These are phyloP conservation scores for Lactarius tabidus DNA, from an alignment of 768 basidiomycete species.

Conservation along the genomic window DNA sequence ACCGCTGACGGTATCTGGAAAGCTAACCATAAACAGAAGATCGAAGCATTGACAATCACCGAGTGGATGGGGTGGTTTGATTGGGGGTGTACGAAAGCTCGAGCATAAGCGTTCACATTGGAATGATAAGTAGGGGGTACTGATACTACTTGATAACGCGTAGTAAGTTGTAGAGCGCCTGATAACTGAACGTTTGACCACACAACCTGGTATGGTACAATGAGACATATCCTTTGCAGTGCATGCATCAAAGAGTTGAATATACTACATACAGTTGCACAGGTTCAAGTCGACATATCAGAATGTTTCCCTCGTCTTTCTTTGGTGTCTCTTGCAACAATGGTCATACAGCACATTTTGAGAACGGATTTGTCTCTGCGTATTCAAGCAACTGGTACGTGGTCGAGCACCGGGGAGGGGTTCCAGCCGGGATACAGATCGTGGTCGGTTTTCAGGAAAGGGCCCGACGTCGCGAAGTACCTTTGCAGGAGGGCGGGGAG, in stretches of 20 bases:
- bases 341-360: background rate
- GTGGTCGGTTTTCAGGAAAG: slow-evolving; percentile 15
- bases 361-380: background rate
- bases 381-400: background rate
- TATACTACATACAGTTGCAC: background rate
- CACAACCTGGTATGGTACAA: background rate
- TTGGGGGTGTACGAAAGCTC: slow-evolving; percentile 9
- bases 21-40: background rate
- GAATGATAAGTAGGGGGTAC: slow-evolving; percentile 21
- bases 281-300: background rate
- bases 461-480: slow-evolving; percentile 18
- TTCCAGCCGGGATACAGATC: slow-evolving; percentile 22
- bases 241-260: background rate
- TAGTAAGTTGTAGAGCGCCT: slow-evolving; percentile 17
- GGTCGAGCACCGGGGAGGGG: slow-evolving; percentile 15
- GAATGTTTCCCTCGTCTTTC: background rate
- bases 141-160: slow-evolving; percentile 10
- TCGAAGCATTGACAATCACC: background rate
- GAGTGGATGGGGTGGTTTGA: background rate
- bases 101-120: slow-evolving; percentile 18
- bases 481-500: slow-evolving; percentile 10
- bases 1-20: background rate
- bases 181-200: background rate
- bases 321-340: background rate
- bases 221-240: background rate